These are phyloP conservation scores for Aaosphaeria pasadenensis DNA, from an alignment of 2,329 filamentous ascomycete species.

Conservation along the genomic window DNA sequence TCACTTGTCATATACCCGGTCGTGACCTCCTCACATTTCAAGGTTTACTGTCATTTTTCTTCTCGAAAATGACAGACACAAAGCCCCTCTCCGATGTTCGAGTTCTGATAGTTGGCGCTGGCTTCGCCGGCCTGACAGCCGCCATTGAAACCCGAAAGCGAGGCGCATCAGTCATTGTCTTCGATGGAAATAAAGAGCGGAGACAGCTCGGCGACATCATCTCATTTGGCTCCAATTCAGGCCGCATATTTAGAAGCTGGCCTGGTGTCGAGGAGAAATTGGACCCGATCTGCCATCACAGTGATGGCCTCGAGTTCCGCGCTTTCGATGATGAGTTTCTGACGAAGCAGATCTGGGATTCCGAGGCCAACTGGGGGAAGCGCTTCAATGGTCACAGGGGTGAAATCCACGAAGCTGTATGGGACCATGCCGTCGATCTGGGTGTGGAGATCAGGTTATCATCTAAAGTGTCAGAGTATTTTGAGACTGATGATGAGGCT, in stretches of 20 bases:
- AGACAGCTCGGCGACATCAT: conserved; percentile 61
- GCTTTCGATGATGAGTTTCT: conserved; percentile 59
- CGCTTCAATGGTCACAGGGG: conserved; percentile 59
- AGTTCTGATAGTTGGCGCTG: conserved; percentile 46
- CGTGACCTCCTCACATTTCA: background rate
- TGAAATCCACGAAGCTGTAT: conserved; percentile 57
- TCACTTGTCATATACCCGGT: background rate
- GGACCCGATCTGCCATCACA: conserved; percentile 49
- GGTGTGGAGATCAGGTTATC: conserved; percentile 54
- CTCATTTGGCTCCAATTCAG: conserved; percentile 58
- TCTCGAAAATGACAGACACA: background rate
- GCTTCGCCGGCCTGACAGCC: conserved; percentile 59
- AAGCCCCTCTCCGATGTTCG: background rate
- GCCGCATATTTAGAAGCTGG: conserved; percentile 55
- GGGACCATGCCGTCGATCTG: conserved; percentile 53
- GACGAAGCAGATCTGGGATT: conserved; percentile 49
- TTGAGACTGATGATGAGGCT: conserved; percentile 50
- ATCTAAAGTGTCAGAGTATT: conserved; percentile 50
- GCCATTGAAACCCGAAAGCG: conserved; percentile 60
- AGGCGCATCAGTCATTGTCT: conserved; percentile 55
- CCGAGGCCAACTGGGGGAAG: conserved; percentile 39
- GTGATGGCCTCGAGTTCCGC: conserved; percentile 57
- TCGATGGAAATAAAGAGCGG: conserved; percentile 53
- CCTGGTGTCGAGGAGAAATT: conserved; percentile 45
- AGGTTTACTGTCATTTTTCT: background rate